phyloP scores from a whole-genome alignment of 257 asterid genomes.

The Leptodermis oblonga region DNA sequence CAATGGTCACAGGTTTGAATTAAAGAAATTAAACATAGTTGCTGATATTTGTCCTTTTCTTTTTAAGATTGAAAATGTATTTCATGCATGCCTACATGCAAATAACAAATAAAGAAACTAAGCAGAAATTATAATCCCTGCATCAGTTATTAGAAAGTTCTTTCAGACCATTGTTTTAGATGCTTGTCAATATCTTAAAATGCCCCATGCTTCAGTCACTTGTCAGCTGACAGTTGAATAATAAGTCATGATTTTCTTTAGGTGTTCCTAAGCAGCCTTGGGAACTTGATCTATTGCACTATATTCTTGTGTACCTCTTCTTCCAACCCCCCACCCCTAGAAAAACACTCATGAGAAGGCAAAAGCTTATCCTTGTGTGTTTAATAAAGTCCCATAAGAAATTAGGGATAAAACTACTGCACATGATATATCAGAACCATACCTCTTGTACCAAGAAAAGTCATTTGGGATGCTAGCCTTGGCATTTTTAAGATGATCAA shows the following conservation, averaged over 20 bases:
- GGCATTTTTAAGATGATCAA: conserved; percentile 98
- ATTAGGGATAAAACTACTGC: background rate
- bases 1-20: background rate
- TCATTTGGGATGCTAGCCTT: conserved; percentile 99
- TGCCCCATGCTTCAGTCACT: background rate
- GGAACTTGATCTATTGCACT: background rate
- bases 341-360: background rate
- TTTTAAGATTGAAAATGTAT: background rate
- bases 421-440: conserved; percentile 13
- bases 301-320: background rate
- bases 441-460: conserved; percentile 99
- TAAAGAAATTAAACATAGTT: background rate
- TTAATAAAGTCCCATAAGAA: background rate
- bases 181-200: background rate
- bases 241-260: background rate
- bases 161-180: background rate
- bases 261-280: too few relatives aligned
- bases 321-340: background rate
- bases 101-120: background rate
- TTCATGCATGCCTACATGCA: background rate
- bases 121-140: background rate
- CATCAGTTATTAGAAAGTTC: background rate
- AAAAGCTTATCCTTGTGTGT: background rate
- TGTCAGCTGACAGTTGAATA: background rate
- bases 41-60: background rate